These are phyloP conservation scores for Trichoderma hamatum DNA, from an alignment of 2,329 filamentous ascomycete species.

Conservation along the genomic window DNA sequence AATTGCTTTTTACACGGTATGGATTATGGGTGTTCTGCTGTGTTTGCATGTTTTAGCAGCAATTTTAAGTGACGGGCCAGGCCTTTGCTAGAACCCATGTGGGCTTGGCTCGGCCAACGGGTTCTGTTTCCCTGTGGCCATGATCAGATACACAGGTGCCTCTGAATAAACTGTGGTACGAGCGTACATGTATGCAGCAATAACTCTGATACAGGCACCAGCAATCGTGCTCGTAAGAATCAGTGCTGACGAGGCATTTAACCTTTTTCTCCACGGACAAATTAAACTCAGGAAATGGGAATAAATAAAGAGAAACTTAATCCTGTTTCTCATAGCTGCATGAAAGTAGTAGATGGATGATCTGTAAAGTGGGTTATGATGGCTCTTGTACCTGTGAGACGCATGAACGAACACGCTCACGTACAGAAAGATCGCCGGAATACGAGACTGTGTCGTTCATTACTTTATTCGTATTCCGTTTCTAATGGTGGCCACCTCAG, in stretches of 20 bases:
- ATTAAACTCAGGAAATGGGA: neutral
- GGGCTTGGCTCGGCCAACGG: conserved; percentile 7
- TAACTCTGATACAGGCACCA: conserved; percentile 3
- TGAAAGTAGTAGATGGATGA: neutral
- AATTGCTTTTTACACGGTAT: neutral
- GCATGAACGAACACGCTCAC: neutral
- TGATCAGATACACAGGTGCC: neutral
- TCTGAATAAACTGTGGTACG: neutral
- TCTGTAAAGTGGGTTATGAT: neutral
- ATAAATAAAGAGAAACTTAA: neutral
- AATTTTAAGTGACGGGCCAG: neutral
- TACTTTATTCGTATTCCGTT: conserved; percentile 3
- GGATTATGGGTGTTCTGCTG: neutral
- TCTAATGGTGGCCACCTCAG: neutral
- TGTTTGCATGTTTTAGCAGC: neutral
- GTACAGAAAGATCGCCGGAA: conserved; percentile 10
- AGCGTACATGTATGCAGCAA: neutral
- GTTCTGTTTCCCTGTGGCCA: neutral
- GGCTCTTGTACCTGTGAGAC: neutral
- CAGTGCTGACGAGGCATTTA: conserved; percentile 13
- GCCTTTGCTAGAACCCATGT: neutral
- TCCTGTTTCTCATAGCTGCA: neutral
- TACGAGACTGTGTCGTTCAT: conserved; percentile 7
- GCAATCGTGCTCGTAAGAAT: neutral
- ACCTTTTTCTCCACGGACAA: conserved; percentile 14